Percentiles rank a stretch among this genome's conserved stretches.
phyloP scores from a whole-genome alignment of 805 yeast species.

The Yarrowia keelungensis region DNA sequence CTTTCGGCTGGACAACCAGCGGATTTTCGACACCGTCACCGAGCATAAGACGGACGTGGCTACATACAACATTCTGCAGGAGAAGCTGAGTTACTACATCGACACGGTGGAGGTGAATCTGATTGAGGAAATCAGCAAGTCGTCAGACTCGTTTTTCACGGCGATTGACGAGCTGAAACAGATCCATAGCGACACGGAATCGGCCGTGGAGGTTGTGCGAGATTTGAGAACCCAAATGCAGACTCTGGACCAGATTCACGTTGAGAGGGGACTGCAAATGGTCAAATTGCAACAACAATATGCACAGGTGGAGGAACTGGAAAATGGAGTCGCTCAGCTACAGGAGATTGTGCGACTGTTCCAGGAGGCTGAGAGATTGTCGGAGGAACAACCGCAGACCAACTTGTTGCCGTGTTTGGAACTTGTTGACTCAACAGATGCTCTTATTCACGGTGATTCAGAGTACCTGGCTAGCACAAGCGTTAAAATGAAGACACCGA shows the following conservation, averaged over 20 bases:
- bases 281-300: conserved; percentile 60
- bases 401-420: conserved; percentile 63
- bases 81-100: conserved; percentile 77
- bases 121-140: conserved; percentile 80
- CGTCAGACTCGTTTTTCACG: conserved; percentile 83
- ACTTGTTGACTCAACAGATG: conserved; percentile 63
- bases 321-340: conserved; percentile 65
- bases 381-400: conserved; percentile 49
- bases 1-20: conserved; percentile 87
- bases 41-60: conserved; percentile 61
- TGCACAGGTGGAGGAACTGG: conserved; percentile 67
- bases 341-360: conserved; percentile 56
- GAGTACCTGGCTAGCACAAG: conserved; percentile 3
- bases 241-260: conserved; percentile 57
- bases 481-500: conserved; percentile 46
- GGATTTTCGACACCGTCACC: conserved; percentile 77
- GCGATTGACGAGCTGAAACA: conserved; percentile 80
- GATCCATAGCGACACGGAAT: conserved; percentile 56
- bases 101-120: conserved; percentile 85
- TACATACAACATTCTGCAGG: conserved; percentile 68
- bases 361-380: conserved; percentile 58
- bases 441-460: conserved; percentile 60
- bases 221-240: conserved; percentile 57
- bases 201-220: conserved; percentile 57
- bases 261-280: conserved; percentile 59